Percentiles rank a stretch among this genome's conserved stretches.
These are phyloP conservation scores for Cucurbita maxima DNA, from an alignment of 306 rosid genomes.

Conservation along the genomic window DNA sequence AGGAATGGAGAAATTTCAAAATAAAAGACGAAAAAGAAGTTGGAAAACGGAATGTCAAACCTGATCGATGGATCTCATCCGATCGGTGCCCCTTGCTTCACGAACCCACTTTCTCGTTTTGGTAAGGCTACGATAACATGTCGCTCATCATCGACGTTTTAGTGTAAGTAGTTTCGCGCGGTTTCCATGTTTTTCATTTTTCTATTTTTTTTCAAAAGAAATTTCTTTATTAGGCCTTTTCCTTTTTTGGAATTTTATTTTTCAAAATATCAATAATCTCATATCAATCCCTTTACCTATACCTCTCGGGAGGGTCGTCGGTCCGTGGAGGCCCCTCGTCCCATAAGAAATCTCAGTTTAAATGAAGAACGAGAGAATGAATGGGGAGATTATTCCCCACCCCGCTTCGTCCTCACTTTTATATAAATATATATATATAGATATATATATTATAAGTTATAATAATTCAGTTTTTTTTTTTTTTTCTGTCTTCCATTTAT, in stretches of 20 bases:
- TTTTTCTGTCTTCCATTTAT: too few relatives aligned
- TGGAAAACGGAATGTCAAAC: neutral
- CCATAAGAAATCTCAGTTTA: too few relatives aligned
- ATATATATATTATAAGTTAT: too few relatives aligned
- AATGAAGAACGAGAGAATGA: too few relatives aligned
- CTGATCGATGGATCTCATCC: constrained; percentile 3
- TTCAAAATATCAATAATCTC: neutral
- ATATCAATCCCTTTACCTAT: too few relatives aligned
- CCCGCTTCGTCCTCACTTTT: too few relatives aligned
- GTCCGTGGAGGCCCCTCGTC: too few relatives aligned
- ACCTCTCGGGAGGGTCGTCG: too few relatives aligned
- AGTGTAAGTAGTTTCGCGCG: constrained; percentile 5
- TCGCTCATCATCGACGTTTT: neutral
- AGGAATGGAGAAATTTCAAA: neutral
- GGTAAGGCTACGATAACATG: neutral
- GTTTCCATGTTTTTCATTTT: neutral
- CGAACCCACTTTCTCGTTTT: neutral
- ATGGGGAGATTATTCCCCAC: too few relatives aligned
- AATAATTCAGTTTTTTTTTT: too few relatives aligned
- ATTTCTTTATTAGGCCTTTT: neutral
- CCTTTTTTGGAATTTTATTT: neutral
- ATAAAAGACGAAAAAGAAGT: neutral
- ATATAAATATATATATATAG: too few relatives aligned
- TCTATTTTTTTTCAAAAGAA: neutral
- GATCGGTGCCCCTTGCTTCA: neutral